A percentile compares a stretch with the other conserved stretches of the same genome.
These are phyloP conservation scores for Graphiopsis chlorocephala DNA, from an alignment of 2,329 filamentous ascomycete genomes.

Conservation along the genomic window DNA sequence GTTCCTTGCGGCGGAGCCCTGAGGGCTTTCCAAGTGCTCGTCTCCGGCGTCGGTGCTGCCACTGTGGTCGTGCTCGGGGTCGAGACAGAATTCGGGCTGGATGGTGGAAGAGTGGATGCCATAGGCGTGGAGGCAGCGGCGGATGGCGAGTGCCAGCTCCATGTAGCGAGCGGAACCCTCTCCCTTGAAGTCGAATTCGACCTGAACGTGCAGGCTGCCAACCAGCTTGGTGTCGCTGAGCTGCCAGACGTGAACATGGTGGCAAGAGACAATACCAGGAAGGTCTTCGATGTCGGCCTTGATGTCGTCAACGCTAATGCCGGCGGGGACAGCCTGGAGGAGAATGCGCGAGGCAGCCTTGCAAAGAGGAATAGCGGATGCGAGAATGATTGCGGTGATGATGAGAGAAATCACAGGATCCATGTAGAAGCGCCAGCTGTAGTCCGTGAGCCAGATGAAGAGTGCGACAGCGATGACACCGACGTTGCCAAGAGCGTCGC, in stretches of 20 bases:
- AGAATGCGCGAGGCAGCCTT: conserved; percentile 81
- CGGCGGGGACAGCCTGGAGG: conserved; percentile 87
- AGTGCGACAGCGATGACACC: conserved; percentile 81
- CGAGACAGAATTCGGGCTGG: conserved; percentile 74
- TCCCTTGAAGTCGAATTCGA: conserved; percentile 83
- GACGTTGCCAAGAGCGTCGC: conserved; percentile 81
- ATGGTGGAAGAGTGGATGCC: conserved; percentile 97
- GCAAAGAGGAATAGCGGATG: conserved; percentile 74
- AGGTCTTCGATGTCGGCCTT: conserved; percentile 85
- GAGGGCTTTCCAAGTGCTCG: conserved; percentile 27
- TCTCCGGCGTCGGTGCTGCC: conserved; percentile 29
- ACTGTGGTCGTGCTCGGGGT: conserved; percentile 44
- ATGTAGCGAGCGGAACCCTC: conserved; percentile 80
- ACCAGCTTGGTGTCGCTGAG: conserved; percentile 92
- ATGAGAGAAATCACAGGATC: conserved; percentile 90
- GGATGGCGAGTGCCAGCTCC: conserved; percentile 77
- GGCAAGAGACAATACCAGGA: conserved; percentile 82
- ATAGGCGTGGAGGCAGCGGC: conserved; percentile 87
- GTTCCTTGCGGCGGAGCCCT: conserved; percentile 25
- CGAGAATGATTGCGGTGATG: conserved; percentile 76
- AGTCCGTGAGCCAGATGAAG: conserved; percentile 87
- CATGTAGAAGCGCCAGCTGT: conserved; percentile 77
- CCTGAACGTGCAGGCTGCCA: conserved; percentile 88
- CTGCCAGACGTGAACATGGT: conserved; percentile 98
- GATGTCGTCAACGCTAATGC: conserved; percentile 84